Base-by-base conservation (phyloP, 169 alveolate genomes). In the Plasmodium billcollinsi region DNA sequence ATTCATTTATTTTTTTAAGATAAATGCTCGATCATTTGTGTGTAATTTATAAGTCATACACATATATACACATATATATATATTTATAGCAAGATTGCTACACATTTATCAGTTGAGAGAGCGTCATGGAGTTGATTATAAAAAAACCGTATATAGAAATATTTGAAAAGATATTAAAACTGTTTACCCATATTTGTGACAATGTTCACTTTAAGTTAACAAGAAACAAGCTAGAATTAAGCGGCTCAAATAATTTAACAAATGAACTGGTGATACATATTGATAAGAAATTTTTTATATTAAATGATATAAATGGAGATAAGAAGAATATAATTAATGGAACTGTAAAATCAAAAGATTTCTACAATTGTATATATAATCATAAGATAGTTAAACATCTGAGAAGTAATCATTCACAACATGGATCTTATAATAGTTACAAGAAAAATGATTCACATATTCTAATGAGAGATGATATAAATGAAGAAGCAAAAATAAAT, bases 121-220 rank as follows among this genome's bases (percentile, higher is more conserved):
- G 5, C 65, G 78, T 39, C 29, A 83, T 83, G 91, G 91, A 83
- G 56, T 45, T 83, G 43, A 56, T 70, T 33, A 83, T 83, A 62
- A 70, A 70, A 50, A 59, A 50, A 20, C 85, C 91, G 3, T 70
- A 83, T 54, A 83, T 83, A n/a, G 91, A 69, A 83, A 73, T 71
- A 71, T 83, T 83, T 73, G 91, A 83, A 59, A 58, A 66, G 24
- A 71, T 83, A 58, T 49, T 83, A 62, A 83, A 83, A 29, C 33
- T 83, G 43, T 83, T 83, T 66, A 49, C 85, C 24, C 71, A 80
- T 11, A 50, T 70, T 61, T 69, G 73, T 50, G 86, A 71, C 8
- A 70, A 83, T 9, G 11, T 83, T 33, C 59, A 83, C 63, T 73
- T 83, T 72, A 65, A 73, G 45, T 49, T 83, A 20, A 83, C 78